These are phyloP conservation scores for Citrus maxima DNA, from an alignment of 345 rosid species.

Conservation along the genomic window DNA sequence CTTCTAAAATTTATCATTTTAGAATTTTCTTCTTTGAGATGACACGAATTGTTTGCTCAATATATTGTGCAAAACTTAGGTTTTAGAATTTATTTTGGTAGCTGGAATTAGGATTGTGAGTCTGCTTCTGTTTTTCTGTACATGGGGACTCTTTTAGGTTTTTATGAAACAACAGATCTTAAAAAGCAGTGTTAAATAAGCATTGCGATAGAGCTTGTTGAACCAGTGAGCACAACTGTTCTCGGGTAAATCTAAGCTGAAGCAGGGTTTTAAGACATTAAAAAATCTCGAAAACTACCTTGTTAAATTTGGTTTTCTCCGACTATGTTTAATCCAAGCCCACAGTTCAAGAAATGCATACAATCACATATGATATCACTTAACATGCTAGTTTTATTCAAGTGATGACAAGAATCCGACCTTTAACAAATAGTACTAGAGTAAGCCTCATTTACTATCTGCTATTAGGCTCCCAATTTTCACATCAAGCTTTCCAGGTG, in stretches of 20 bases:
- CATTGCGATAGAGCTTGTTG: background rate
- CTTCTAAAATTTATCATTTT: background rate
- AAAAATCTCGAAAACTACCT: background rate
- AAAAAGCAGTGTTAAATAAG: background rate
- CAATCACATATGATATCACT: too few species aligned
- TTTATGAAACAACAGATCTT: too few species aligned
- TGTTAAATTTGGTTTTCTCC: too few species aligned
- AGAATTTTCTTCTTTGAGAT: slow-evolving; percentile 2
- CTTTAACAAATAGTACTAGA: too few species aligned
- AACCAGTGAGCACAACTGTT: background rate
- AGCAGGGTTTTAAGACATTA: background rate
- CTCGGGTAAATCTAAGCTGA: background rate
- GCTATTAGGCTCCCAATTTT: too few species aligned
- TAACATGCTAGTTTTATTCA: too few species aligned
- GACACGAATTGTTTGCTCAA: background rate
- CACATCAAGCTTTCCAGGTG: too few species aligned
- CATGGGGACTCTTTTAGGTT: background rate
- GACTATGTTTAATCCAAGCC: too few species aligned
- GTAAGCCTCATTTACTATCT: too few species aligned
- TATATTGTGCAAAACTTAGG: background rate
- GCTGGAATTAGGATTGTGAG: background rate
- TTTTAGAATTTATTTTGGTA: background rate
- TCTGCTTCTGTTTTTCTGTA: background rate
- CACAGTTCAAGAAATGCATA: too few species aligned
- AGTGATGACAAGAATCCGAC: too few species aligned